These are phyloP conservation scores for Phylloporus rhodoxanthus DNA, from an alignment of 768 basidiomycete genomes.

Conservation along the genomic window DNA sequence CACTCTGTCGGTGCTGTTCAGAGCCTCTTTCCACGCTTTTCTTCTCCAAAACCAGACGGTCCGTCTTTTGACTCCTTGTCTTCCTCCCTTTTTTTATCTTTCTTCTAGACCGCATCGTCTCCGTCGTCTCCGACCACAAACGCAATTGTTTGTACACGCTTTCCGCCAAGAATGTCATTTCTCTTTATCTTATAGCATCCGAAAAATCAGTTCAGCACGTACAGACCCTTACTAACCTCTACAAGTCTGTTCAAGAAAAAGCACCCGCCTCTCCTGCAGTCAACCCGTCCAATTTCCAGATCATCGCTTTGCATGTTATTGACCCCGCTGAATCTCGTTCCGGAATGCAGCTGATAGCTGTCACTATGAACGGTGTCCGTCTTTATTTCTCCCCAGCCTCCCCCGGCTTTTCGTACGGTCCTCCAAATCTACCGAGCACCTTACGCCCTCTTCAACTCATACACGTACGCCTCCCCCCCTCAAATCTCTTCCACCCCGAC, in stretches of 20 bases:
- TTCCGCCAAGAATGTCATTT: conserved; percentile 57
- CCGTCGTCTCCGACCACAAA: conserved; percentile 58
- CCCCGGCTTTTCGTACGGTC: conserved; percentile 44
- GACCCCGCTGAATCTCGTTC: conserved; percentile 60
- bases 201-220: conserved; percentile 65
- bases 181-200: conserved; percentile 56
- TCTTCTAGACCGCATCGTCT: conserved; percentile 60
- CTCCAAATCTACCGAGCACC: conserved; percentile 23
- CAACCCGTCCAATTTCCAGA: conserved; percentile 61
- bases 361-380: conserved; percentile 78
- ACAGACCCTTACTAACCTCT: conserved; percentile 71
- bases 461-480: conserved; percentile 76
- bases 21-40: conserved; percentile 74
- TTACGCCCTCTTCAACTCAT: conserved; percentile 52
- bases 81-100: neutral
- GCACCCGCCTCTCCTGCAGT: conserved; percentile 72
- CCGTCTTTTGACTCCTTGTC: conserved; percentile 17
- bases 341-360: conserved; percentile 70
- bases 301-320: conserved; percentile 66
- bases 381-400: conserved; percentile 70
- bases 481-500: conserved; percentile 72
- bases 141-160: conserved; percentile 78
- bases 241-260: conserved; percentile 75
- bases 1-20: conserved; percentile 76
- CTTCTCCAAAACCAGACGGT: conserved; percentile 63